phyloP scores from a whole-genome alignment of 306 rosid genomes.

The Canavalia gladiata region DNA sequence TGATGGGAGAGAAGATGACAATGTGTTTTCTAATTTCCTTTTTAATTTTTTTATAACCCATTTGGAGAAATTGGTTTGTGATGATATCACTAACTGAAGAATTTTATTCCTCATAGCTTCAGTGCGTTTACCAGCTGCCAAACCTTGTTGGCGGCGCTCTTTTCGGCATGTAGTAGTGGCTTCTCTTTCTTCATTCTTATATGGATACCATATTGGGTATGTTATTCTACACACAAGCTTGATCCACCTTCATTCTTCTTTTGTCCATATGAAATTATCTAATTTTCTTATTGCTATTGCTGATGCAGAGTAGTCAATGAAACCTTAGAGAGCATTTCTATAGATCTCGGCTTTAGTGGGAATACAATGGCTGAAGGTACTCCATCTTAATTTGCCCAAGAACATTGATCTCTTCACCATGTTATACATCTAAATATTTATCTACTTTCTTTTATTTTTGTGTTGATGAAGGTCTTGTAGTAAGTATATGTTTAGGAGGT shows the following conservation, averaged over 20 bases:
- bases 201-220: conserved; percentile 89
- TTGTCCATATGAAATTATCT: conserved; percentile 31
- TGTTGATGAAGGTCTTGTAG: conserved; percentile 82
- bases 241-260: conserved; percentile 37
- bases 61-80: conserved; percentile 20
- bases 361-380: conserved; percentile 84
- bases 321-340: conserved; percentile 85
- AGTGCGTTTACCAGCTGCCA: conserved; percentile 58
- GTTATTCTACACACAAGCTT: conserved; percentile 44
- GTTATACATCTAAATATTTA: conserved; percentile 34
- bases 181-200: conserved; percentile 75
- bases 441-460: conserved; percentile 35
- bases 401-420: conserved; percentile 25
- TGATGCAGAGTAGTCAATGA: conserved; percentile 84
- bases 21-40: neutral
- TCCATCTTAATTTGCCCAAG: conserved; percentile 30
- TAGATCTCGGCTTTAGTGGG: conserved; percentile 82
- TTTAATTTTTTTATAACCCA: neutral
- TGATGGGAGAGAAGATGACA: conserved; percentile 12
- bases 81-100: conserved; percentile 46
- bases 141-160: conserved; percentile 74
- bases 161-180: conserved; percentile 78
- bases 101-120: conserved; percentile 49
- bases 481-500: conserved; percentile 86
- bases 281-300: conserved; percentile 45